Conservation (phyloP, 208 protist genomes). For the Crithidia fasciculata region DNA sequence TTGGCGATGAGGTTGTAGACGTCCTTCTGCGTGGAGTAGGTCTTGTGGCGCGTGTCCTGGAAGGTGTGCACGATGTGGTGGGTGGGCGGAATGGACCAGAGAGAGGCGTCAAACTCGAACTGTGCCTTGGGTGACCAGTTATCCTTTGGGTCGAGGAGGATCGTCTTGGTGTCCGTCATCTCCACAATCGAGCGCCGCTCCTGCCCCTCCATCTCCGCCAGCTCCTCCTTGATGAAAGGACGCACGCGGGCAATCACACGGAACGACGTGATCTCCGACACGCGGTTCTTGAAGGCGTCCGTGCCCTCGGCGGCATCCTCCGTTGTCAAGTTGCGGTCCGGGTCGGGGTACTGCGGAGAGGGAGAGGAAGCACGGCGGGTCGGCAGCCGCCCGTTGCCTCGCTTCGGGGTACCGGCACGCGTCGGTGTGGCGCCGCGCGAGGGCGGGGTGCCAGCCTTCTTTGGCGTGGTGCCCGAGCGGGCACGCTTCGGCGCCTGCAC, state of each 20-base stretch:
- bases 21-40: conserved; percentile 83
- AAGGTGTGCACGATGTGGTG: conserved; percentile 88
- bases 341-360: conserved; percentile 13
- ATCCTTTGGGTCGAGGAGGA: conserved; percentile 87
- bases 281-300: conserved; percentile 76
- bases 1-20: conserved; percentile 93
- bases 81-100: conserved; percentile 90
- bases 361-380: conserved; percentile 3
- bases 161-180: conserved; percentile 89
- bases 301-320: conserved; percentile 70
- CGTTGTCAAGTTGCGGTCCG: conserved; percentile 40
- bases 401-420: conserved; percentile 15
- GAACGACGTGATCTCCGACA: conserved; percentile 90
- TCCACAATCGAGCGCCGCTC: conserved; percentile 88
- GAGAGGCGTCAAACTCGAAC: conserved; percentile 90
- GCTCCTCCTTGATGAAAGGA: conserved; percentile 89
- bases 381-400: not conserved
- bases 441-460: conserved; percentile 1
- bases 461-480: not conserved
- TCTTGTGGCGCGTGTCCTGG: conserved; percentile 72
- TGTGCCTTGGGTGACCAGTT: conserved; percentile 87
- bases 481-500: conserved; percentile 40
- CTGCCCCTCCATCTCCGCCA: conserved; percentile 87
- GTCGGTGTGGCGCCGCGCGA: conserved; percentile 9
- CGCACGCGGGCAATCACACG: conserved; percentile 85